These are phyloP conservation scores for Podospora bellae-mahoneyi DNA, from an alignment of 495 filamentous ascomycete species.

Conservation along the genomic window DNA sequence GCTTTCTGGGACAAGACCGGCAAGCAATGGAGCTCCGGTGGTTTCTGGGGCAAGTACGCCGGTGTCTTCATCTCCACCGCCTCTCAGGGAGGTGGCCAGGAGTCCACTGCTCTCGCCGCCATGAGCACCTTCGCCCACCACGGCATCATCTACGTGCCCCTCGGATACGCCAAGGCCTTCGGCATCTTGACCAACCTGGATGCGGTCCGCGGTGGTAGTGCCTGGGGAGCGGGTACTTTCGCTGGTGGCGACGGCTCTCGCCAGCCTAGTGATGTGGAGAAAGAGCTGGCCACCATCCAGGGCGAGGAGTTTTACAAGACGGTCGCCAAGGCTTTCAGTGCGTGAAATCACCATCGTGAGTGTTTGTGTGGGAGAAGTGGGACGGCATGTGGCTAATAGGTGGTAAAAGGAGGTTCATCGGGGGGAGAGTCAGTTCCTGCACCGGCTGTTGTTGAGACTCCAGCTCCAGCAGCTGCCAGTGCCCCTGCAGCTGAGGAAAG, in stretches of 20 bases:
- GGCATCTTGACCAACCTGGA: conserved; percentile 59
- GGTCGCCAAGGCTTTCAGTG: conserved; percentile 67
- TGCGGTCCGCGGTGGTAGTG: conserved; percentile 78
- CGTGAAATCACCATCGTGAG: conserved; percentile 54
- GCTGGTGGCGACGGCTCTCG: conserved; percentile 76
- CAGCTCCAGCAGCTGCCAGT: background rate
- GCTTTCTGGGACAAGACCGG: conserved; percentile 82
- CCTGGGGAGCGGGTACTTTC: conserved; percentile 96
- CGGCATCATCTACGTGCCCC: conserved; percentile 90
- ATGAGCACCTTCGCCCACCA: conserved; percentile 91
- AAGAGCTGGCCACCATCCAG: conserved; percentile 73
- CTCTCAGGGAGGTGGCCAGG: conserved; percentile 84
- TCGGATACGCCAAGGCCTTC: conserved; percentile 87
- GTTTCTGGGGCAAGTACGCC: conserved; percentile 85
- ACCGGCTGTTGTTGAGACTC: background rate
- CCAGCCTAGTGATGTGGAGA: conserved; percentile 69
- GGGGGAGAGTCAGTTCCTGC: background rate
- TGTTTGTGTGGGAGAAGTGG: conserved; percentile 56
- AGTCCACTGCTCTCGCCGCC: conserved; percentile 75
- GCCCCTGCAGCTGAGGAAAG: background rate
- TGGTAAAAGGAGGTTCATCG: conserved; percentile 16
- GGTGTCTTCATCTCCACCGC: conserved; percentile 88
- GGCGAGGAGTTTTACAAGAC: conserved; percentile 82
- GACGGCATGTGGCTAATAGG: conserved; percentile 24
- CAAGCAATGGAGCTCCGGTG: conserved; percentile 66